phyloP scores from a whole-genome alignment of 1,284 basidiomycete species.

The Anthracocystis walkeri region DNA sequence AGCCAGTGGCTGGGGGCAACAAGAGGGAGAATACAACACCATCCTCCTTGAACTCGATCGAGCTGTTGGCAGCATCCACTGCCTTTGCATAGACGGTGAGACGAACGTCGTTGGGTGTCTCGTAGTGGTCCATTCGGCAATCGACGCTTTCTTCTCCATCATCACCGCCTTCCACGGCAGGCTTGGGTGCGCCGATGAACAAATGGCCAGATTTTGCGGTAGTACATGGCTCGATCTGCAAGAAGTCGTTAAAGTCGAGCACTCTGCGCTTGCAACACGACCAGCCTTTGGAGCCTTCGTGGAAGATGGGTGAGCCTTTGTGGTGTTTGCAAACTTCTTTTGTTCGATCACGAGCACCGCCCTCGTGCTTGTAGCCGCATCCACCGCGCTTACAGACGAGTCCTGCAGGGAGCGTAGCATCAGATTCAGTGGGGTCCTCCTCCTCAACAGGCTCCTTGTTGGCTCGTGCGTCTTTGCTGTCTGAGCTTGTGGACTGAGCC shows the following conservation, averaged over 20 bases:
- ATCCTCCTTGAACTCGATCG: conserved; percentile 54
- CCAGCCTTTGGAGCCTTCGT: conserved; percentile 69
- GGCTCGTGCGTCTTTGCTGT: conserved; percentile 9
- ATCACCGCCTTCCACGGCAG: conserved; percentile 7
- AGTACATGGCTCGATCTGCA: conserved; percentile 65
- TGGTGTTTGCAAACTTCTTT: conserved; percentile 62
- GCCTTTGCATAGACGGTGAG: conserved; percentile 66
- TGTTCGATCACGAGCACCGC: conserved; percentile 36
- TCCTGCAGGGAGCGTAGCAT: conserved; percentile 34
- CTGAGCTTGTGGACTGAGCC: conserved; percentile 13
- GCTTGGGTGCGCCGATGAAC: conserved; percentile 50
- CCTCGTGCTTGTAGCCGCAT: conserved; percentile 44
- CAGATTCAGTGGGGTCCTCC: conserved; percentile 29
- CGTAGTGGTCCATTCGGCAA: conserved; percentile 67
- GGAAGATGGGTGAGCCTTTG: conserved; percentile 66
- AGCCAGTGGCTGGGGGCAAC: conserved; percentile 51
- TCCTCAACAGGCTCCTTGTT: conserved; percentile 36
- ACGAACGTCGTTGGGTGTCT: conserved; percentile 64
- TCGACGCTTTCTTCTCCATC: conserved; percentile 49
- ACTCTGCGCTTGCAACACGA: conserved; percentile 67
- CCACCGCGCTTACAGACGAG: conserved; percentile 55
- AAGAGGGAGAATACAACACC: conserved; percentile 56
- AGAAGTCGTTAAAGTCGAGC: conserved; percentile 67
- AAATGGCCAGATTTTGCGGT: conserved; percentile 60
- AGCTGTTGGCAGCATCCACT: conserved; percentile 51